Conservation (phyloP, 2,329 filamentous ascomycete species). For the Penicillium palitans region DNA sequence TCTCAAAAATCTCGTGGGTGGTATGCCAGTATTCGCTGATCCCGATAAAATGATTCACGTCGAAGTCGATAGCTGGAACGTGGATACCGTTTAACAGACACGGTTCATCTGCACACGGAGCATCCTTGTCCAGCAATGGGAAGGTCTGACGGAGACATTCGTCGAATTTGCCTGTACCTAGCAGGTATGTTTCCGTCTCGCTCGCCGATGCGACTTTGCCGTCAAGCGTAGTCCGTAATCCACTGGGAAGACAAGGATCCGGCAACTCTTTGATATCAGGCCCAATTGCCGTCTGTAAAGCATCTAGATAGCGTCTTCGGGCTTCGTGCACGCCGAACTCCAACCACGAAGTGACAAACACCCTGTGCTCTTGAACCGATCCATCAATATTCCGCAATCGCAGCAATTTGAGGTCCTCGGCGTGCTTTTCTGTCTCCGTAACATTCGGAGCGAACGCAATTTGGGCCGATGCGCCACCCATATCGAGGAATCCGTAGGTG, state of each 20-base stretch:
- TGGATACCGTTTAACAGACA: slow-evolving; percentile 90
- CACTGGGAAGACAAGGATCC: slow-evolving; percentile 85
- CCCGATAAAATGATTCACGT: slow-evolving; percentile 95
- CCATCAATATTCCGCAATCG: slow-evolving; percentile 83
- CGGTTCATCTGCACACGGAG: slow-evolving; percentile 76
- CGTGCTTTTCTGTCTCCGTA: slow-evolving; percentile 86
- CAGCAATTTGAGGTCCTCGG: slow-evolving; percentile 82
- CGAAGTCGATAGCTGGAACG: slow-evolving; percentile 92
- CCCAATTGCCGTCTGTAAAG: slow-evolving; percentile 67
- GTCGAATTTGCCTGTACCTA: slow-evolving; percentile 84
- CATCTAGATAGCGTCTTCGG: slow-evolving; percentile 76
- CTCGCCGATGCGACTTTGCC: slow-evolving; percentile 57
- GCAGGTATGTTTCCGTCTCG: slow-evolving; percentile 54
- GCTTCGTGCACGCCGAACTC: slow-evolving; percentile 97
- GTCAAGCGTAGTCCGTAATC: slow-evolving; percentile 70
- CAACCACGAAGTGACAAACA: slow-evolving; percentile 96
- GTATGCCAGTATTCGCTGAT: slow-evolving; percentile 99
- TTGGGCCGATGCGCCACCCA: slow-evolving; percentile 96
- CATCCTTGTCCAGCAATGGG: slow-evolving; percentile 85
- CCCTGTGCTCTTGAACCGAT: slow-evolving; percentile 72
- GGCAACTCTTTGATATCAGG: slow-evolving; percentile 67
- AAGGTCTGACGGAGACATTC: slow-evolving; percentile 81
- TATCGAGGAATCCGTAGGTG: slow-evolving; percentile 96
- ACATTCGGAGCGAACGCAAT: slow-evolving; percentile 95
- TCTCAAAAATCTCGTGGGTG: slow-evolving; percentile 87